Evolutionary conservation across 2,329 filamentous ascomycete species (phyloP).

Genomic region (Ophiocordyceps camponoti-floridani): DNA sequence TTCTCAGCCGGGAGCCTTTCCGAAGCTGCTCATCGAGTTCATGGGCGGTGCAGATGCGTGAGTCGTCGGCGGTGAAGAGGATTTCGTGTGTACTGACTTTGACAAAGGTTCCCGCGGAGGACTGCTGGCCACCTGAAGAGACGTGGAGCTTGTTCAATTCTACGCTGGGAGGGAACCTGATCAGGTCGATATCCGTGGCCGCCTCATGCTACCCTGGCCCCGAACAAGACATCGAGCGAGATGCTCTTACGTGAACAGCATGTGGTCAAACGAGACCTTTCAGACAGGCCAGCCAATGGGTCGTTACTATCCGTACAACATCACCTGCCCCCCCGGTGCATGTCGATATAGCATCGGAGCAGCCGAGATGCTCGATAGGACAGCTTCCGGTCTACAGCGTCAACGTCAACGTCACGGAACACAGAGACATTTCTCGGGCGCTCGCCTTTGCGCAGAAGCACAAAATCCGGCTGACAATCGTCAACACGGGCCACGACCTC

Average conservation of each 20-base stretch:
- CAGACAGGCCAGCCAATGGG: conserved; percentile 9
- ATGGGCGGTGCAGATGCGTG: neutral
- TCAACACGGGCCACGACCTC: conserved; percentile 25
- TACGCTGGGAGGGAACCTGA: conserved; percentile 6
- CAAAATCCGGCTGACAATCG: conserved; percentile 21
- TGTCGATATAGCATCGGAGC: conserved; percentile 4
- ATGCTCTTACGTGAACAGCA: conserved; percentile 6
- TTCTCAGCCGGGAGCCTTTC: neutral
- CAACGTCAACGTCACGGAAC: conserved; percentile 8
- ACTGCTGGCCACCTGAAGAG: conserved; percentile 6
- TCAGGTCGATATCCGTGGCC: conserved; percentile 9
- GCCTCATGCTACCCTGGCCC: conserved; percentile 9
- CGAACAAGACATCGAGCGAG: conserved; percentile 4
- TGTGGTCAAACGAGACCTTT: conserved; percentile 11
- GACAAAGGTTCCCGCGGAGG: conserved; percentile 6
- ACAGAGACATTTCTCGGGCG: conserved; percentile 17
- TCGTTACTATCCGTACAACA: conserved; percentile 10
- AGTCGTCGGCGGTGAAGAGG: neutral
- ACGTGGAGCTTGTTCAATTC: conserved; percentile 6
- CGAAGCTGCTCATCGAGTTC: neutral
- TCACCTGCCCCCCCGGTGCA: conserved; percentile 11
- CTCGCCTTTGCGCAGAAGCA: conserved; percentile 14
- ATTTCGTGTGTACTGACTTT: neutral
- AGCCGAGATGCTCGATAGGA: conserved; percentile 6
- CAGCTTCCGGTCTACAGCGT: conserved; percentile 8